Base-by-base conservation (phyloP, 331 rosid genomes). In the Pyrus hybrid region DNA sequence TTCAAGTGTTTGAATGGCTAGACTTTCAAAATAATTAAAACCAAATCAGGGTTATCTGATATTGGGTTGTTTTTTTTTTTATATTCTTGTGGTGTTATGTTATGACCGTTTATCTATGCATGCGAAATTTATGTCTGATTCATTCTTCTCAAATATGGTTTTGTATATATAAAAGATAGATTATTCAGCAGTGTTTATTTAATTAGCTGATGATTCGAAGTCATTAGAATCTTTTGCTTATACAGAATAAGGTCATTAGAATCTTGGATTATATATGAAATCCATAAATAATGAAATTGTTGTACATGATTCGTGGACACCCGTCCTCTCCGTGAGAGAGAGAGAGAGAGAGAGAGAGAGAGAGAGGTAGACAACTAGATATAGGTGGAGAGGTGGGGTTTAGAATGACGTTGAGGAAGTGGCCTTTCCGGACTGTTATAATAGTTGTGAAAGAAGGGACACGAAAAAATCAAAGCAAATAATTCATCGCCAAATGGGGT, bases 361-460 rank as follows among this genome's bases (percentile, higher is more conserved):
- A 33, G 11, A 37, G 11, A 35, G 43, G 29, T 28, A 33, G n/a
- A 65, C 28, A 33, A 51, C n/a, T 2, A 35, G 43, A 35, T 3
- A 8, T 8, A 35, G 3, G 62, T 33, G 66, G 30, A 23, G 54
- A 30, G 54, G 35, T 13, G 53, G 58, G 72, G 26, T 13, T 73
- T 56, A 32, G 43, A 18, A 26, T 29, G 67, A 74, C 41, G 62
- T 32, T 9, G 41, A 37, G 35, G 54, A 51, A 71, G 67, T 26
- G 60, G 65, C n/a, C 17, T 9, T 70, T 33, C 43, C 65, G 47
- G 26, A 74, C 56, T 73, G 87, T 80, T 54, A 73, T 18, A 74
- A 77, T 79, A 71, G 85, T 78, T 81, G 78, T 64, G 71, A 62
- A 73, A 74, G 76, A 43, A 72, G 76, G 54, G 33, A 53, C 23